phyloP scores from a whole-genome alignment of 2,329 filamentous ascomycete genomes.

The Fusarium albidum region DNA sequence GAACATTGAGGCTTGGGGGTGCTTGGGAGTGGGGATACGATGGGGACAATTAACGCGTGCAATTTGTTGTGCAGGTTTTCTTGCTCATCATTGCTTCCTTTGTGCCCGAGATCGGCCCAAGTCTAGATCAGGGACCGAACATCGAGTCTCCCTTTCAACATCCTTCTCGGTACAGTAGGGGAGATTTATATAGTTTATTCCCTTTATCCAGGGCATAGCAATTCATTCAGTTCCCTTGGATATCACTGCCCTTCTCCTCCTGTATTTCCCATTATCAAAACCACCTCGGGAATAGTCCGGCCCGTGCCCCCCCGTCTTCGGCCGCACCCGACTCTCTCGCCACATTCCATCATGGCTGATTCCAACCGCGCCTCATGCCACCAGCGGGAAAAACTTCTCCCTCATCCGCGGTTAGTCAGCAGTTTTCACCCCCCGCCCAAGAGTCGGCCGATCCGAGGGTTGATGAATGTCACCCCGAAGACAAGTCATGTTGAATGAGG shows the following conservation, averaged over 20 bases:
- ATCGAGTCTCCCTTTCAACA: too few relatives aligned
- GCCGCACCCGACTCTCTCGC: constrained; percentile 16
- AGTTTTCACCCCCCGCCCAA: background rate
- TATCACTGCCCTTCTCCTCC: too few relatives aligned
- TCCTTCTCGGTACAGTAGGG: too few relatives aligned
- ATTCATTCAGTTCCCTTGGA: too few relatives aligned
- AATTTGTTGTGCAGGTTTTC: too few relatives aligned
- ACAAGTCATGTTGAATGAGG: too few relatives aligned
- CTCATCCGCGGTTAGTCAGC: constrained; percentile 2
- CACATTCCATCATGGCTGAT: constrained; percentile 10
- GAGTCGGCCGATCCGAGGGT: constrained; percentile 18
- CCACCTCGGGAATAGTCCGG: constrained; percentile 10
- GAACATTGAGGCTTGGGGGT: constrained; percentile 5
- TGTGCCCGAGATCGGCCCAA: too few relatives aligned
- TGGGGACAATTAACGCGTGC: background rate
- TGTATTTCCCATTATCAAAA: background rate
- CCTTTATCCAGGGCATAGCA: too few relatives aligned
- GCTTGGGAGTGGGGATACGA: constrained; percentile 1
- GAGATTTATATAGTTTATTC: too few relatives aligned
- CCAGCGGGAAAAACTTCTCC: background rate
- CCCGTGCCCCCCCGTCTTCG: constrained; percentile 4
- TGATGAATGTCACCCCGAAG: background rate
- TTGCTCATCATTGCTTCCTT: too few relatives aligned
- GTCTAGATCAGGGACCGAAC: too few relatives aligned
- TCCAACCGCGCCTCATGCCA: background rate